Conservation (phyloP, 2,329 filamentous ascomycete species). For the Tolypocladium guangdongense region DNA sequence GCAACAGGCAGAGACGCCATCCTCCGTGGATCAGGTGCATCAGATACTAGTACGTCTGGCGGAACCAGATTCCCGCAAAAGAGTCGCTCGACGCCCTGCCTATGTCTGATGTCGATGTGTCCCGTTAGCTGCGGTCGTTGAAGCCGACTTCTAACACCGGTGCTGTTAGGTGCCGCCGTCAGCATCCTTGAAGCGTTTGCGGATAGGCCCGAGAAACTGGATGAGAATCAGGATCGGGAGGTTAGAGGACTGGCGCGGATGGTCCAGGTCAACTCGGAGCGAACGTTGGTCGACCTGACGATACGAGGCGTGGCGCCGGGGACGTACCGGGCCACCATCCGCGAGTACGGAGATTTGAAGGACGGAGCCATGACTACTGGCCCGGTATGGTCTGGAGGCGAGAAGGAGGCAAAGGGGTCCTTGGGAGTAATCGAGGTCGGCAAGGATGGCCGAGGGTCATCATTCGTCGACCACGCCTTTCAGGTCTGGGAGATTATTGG, state of each 20-base stretch:
- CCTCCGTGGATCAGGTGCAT: conserved; percentile 73
- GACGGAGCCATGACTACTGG: conserved; percentile 74
- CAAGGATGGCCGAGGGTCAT: conserved; percentile 62
- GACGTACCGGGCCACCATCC: conserved; percentile 72
- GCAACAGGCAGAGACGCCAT: conserved; percentile 88
- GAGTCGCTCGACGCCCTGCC: no score
- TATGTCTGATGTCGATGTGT: no score
- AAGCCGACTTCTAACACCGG: neutral
- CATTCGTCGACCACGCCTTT: conserved; percentile 72
- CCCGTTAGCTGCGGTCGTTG: neutral
- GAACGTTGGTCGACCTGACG: conserved; percentile 80
- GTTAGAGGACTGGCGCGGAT: conserved; percentile 85
- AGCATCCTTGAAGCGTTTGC: conserved; percentile 89
- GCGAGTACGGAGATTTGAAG: conserved; percentile 79
- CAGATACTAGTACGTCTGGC: conserved; percentile 56
- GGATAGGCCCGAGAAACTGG: conserved; percentile 36
- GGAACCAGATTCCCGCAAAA: neutral
- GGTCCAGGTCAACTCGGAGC: conserved; percentile 72
- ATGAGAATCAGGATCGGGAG: conserved; percentile 33
- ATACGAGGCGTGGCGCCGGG: conserved; percentile 73
- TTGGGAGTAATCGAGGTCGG: conserved; percentile 70
- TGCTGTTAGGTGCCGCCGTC: conserved; percentile 59
- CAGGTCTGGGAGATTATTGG: conserved; percentile 96
- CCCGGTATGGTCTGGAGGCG: conserved; percentile 60
- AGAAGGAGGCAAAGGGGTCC: conserved; percentile 34